Conservation (phyloP, 345 rosid genomes). For the Arabidopsis thaliana region DNA sequence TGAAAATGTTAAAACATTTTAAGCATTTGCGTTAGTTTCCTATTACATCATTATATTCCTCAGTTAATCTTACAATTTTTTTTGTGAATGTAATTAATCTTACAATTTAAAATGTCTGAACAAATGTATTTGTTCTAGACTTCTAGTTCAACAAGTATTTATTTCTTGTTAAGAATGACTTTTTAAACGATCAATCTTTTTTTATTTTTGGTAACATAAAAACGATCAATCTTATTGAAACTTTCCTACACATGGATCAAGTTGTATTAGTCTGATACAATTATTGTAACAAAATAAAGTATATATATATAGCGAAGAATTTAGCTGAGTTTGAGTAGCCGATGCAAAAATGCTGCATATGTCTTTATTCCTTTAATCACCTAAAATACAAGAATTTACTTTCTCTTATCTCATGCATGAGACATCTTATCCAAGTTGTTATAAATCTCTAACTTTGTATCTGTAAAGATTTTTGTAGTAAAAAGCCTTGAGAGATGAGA, state of each 20-base stretch:
- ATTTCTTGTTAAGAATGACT: not conserved
- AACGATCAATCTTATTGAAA: not conserved
- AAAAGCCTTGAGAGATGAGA: constrained; percentile 25
- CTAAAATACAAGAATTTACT: constrained; percentile 19
- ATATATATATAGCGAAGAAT: not conserved
- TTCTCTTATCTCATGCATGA: constrained; percentile 31
- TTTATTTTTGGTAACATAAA: too few species aligned
- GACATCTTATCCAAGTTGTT: constrained; percentile 31
- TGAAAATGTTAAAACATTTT: not conserved
- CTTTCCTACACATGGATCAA: not conserved
- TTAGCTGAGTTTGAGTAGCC: constrained; percentile 17
- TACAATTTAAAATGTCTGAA: not conserved
- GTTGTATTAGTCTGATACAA: not conserved
- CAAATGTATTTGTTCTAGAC: not conserved
- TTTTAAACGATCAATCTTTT: not conserved
- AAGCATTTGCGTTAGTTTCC: not conserved
- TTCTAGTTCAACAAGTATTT: not conserved
- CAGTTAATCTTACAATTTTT: not conserved
- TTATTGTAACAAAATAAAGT: constrained; percentile 6
- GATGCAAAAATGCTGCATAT: constrained; percentile 10
- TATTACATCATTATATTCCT: not conserved
- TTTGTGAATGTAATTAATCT: not conserved
- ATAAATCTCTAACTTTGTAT: constrained; percentile 20
- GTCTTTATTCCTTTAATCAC: constrained; percentile 37
- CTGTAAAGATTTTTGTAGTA: constrained; percentile 34